Conservation (phyloP, 2,329 filamentous ascomycete genomes). For the Nemania sp. region DNA sequence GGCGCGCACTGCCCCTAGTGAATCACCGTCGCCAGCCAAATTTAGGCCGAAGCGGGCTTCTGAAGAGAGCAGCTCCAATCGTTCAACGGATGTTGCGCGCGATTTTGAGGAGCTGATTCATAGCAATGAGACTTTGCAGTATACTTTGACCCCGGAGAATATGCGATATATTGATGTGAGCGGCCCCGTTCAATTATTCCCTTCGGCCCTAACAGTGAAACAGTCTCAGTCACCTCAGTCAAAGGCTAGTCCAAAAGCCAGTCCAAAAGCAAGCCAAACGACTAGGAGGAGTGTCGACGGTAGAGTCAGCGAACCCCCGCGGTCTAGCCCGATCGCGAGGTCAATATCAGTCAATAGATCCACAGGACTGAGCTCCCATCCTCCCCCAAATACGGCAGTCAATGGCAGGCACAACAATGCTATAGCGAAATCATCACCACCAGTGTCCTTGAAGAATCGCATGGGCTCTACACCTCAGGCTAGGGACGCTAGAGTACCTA, state of each 20-base stretch:
- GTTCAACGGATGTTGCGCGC: slow-evolving; percentile 62
- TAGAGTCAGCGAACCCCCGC: slow-evolving; percentile 44
- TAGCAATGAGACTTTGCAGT: slow-evolving; percentile 81
- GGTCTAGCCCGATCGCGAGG: slow-evolving; percentile 49
- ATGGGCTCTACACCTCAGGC: slow-evolving; percentile 48
- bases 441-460: slow-evolving; percentile 41
- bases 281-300: slow-evolving; percentile 53
- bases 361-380: slow-evolving; percentile 44
- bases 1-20: slow-evolving; percentile 48
- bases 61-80: slow-evolving; percentile 56
- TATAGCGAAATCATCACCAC: slow-evolving; percentile 39
- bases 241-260: slow-evolving; percentile 45
- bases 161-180: slow-evolving; percentile 77
- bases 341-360: slow-evolving; percentile 48
- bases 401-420: slow-evolving; percentile 36
- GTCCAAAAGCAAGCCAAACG: slow-evolving; percentile 46
- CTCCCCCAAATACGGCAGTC: slow-evolving; percentile 35
- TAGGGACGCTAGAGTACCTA: slow-evolving; percentile 72
- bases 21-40: slow-evolving; percentile 54
- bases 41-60: slow-evolving; percentile 59
- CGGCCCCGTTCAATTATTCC: slow-evolving; percentile 22
- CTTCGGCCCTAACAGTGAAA: slow-evolving; percentile 30
- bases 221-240: slow-evolving; percentile 48
- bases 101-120: slow-evolving; percentile 81
- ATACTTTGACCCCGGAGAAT: slow-evolving; percentile 77